A percentile compares a stretch with the other conserved stretches of the same genome.
phyloP scores from a whole-genome alignment of 169 alveolate species.

The Plasmodium chabaudi region DNA sequence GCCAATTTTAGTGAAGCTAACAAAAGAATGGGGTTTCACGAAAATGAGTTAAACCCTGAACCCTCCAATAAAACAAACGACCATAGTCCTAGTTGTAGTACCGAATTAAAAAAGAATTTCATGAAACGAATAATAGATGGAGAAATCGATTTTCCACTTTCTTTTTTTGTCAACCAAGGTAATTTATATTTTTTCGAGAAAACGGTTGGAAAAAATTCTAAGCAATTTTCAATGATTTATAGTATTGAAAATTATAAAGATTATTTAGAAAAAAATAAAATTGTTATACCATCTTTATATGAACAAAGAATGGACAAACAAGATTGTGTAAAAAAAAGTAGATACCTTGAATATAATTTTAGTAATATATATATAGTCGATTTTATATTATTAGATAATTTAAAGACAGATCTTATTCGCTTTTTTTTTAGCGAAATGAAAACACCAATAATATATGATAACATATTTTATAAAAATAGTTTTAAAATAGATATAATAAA shows the following conservation, averaged over 20 bases:
- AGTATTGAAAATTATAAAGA: slow-evolving; percentile 41
- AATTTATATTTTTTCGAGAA: slow-evolving; percentile 45
- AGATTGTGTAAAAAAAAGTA: not conserved
- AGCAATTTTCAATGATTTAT: slow-evolving; percentile 45
- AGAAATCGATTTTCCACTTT: slow-evolving; percentile 27
- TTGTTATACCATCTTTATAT: not conserved
- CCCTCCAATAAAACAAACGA: not conserved
- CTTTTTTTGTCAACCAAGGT: slow-evolving; percentile 54
- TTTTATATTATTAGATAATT: slow-evolving; percentile 52
- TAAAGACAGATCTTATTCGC: slow-evolving; percentile 51
- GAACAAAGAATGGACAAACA: not conserved
- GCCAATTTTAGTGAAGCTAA: not conserved
- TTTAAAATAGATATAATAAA: slow-evolving; percentile 45
- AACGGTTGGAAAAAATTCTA: slow-evolving; percentile 6
- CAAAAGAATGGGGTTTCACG: not conserved
- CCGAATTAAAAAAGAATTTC: not conserved
- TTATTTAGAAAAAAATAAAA: slow-evolving; percentile 19
- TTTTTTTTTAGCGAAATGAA: slow-evolving; percentile 55
- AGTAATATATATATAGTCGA: slow-evolving; percentile 37
- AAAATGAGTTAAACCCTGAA: not conserved
- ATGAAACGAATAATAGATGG: not conserved
- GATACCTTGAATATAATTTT: not conserved
- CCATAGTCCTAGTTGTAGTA: too few relatives aligned
- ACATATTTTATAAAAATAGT: slow-evolving; percentile 28
- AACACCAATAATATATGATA: slow-evolving; percentile 75